Evolutionary conservation across 371 early-diverging fungal species (phyloP).

Genomic region (Mucor piriformis): DNA sequence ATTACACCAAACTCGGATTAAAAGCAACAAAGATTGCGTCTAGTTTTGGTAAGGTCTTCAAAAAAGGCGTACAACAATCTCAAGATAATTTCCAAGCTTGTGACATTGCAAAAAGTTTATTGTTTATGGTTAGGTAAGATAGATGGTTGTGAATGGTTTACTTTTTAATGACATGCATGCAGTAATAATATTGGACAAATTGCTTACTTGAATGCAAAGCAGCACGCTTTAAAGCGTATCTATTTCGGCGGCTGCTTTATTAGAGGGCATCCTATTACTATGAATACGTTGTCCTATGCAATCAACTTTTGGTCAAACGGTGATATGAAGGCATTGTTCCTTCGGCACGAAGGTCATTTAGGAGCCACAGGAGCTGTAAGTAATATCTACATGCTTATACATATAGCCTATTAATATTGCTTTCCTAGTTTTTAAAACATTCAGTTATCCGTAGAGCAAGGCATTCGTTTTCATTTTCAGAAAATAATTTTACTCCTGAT

Average conservation of each 20-base stretch:
- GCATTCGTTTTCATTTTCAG: slow-evolving; percentile 68
- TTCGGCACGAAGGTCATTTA: slow-evolving; percentile 96
- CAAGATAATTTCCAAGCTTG: slow-evolving; percentile 66
- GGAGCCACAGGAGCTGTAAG: slow-evolving; percentile 91
- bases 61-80: slow-evolving; percentile 66
- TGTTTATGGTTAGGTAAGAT: slow-evolving; percentile 86
- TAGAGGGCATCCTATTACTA: slow-evolving; percentile 94
- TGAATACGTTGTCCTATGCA: slow-evolving; percentile 95
- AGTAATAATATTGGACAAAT: slow-evolving; percentile 98
- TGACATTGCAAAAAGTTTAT: slow-evolving; percentile 87
- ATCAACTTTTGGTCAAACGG: slow-evolving; percentile 97
- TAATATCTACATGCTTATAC: slow-evolving; percentile 25
- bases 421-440: slow-evolving; percentile 23
- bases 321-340: slow-evolving; percentile 90
- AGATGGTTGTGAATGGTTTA: background rate
- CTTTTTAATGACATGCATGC: background rate
- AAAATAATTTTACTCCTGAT: slow-evolving; percentile 53
- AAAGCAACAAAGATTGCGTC: slow-evolving; percentile 93
- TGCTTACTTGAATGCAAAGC: slow-evolving; percentile 93
- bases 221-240: slow-evolving; percentile 87
- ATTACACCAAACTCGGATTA: slow-evolving; percentile 84
- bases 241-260: slow-evolving; percentile 98
- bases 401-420: background rate
- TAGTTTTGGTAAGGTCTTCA: slow-evolving; percentile 95
- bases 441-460: slow-evolving; percentile 44